These are phyloP conservation scores for Ogataea trehaloabstinens DNA, from an alignment of 805 yeast species.

Conservation along the genomic window DNA sequence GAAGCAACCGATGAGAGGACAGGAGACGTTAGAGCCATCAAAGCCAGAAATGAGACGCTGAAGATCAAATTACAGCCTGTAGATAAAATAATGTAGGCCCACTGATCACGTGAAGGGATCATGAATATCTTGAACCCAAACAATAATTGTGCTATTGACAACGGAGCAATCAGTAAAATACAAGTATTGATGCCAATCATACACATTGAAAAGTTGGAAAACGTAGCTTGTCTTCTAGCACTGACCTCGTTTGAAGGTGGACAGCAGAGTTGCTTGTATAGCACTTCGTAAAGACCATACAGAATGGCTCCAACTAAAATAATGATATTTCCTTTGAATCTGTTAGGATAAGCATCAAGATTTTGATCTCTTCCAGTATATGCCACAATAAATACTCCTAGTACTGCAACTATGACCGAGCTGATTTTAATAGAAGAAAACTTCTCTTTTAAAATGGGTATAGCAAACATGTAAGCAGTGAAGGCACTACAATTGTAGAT, in stretches of 20 bases:
- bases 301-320: conserved; percentile 72
- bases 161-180: conserved; percentile 44
- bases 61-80: conserved; percentile 63
- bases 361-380: conserved; percentile 47
- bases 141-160: conserved; percentile 48
- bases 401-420: conserved; percentile 68
- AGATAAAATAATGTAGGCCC: conserved; percentile 51
- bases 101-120: conserved; percentile 42
- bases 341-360: conserved; percentile 46
- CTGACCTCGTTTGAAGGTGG: conserved; percentile 63
- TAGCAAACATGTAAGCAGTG: conserved; percentile 81
- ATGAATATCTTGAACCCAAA: conserved; percentile 56
- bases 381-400: conserved; percentile 78
- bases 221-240: conserved; percentile 71
- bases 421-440: conserved; percentile 60
- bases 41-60: conserved; percentile 67
- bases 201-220: conserved; percentile 75
- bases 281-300: conserved; percentile 81
- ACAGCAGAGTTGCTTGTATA: conserved; percentile 73
- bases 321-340: conserved; percentile 66
- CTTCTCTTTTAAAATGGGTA: conserved; percentile 65
- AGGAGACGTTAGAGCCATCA: conserved; percentile 84
- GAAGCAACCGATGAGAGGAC: conserved; percentile 66
- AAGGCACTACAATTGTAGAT: conserved; percentile 89
- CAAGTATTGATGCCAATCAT: conserved; percentile 60